These are phyloP conservation scores for Aspergillus novoparasiticus DNA, from an alignment of 2,329 filamentous ascomycete genomes.

Conservation along the genomic window DNA sequence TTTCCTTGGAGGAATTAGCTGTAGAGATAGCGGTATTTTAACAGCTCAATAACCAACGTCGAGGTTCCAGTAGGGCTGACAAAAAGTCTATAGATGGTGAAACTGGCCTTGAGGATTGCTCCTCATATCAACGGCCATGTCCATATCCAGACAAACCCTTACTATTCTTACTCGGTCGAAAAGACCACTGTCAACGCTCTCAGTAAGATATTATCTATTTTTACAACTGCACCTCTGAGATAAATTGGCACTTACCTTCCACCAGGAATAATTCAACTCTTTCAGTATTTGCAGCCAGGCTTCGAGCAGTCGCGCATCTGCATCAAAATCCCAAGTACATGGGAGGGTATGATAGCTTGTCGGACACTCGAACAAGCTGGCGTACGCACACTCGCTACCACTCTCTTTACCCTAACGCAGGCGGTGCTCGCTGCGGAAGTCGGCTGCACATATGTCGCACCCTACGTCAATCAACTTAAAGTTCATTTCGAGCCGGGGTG, in stretches of 20 bases:
- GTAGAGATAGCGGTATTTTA: constrained; percentile 57
- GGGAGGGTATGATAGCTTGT: constrained; percentile 65
- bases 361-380: constrained; percentile 54
- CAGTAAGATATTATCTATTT: constrained; percentile 40
- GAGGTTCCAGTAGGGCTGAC: neutral
- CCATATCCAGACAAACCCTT: constrained; percentile 64
- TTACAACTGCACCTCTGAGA: neutral
- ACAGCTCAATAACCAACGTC: too few relatives aligned
- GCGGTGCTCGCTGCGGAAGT: constrained; percentile 60
- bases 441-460: constrained; percentile 64
- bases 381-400: constrained; percentile 64
- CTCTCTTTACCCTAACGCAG: constrained; percentile 64
- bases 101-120: constrained; percentile 55
- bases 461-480: constrained; percentile 66
- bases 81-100: constrained; percentile 51
- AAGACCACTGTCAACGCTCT: constrained; percentile 56
- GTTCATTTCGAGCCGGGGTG: constrained; percentile 58
- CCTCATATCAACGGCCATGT: constrained; percentile 55
- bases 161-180: constrained; percentile 53
- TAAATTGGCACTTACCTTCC: neutral
- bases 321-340: constrained; percentile 66
- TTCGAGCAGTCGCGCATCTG: constrained; percentile 56
- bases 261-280: constrained; percentile 55
- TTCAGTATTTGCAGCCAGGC: constrained; percentile 46
- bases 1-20: constrained; percentile 52